Percentiles rank a stretch among this genome's conserved stretches.
Evolutionary conservation across 441 rosid species (phyloP).

Genomic region (Flueggea neowawraea): DNA sequence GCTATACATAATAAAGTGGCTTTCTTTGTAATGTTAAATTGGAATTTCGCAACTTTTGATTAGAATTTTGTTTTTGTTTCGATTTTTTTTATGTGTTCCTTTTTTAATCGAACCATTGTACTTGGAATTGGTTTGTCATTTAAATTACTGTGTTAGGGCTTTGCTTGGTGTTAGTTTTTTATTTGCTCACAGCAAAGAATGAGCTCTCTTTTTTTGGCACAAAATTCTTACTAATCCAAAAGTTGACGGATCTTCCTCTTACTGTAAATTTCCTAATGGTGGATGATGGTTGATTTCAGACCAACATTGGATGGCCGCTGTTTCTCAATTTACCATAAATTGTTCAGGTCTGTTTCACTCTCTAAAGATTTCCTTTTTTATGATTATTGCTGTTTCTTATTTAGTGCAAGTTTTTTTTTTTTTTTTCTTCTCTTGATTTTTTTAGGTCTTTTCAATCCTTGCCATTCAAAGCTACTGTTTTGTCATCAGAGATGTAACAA

Average conservation of each 20-base stretch:
- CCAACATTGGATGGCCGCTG: constrained; percentile 6
- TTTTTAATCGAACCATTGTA: no score
- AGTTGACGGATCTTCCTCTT: no score
- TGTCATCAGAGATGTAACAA: constrained; percentile 13
- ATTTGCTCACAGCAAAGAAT: no score
- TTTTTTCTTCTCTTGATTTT: neutral
- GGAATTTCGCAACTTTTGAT: neutral
- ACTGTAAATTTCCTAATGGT: neutral
- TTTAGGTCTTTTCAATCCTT: constrained; percentile 23
- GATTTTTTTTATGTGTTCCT: no score
- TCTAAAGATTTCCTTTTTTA: neutral
- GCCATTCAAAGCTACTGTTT: constrained; percentile 9
- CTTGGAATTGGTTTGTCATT: no score
- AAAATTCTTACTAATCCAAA: neutral
- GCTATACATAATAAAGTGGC: neutral
- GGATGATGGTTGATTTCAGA: constrained; percentile 4
- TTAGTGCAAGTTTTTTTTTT: neutral
- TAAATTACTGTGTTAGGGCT: no score
- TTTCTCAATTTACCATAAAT: constrained; percentile 18
- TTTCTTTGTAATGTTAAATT: neutral
- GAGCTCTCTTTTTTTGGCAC: no score
- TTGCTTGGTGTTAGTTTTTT: no score
- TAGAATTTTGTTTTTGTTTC: neutral
- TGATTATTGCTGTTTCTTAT: neutral
- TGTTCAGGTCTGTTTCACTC: constrained; percentile 25